Percentiles rank a stretch among this genome's conserved stretches.
Evolutionary conservation across 78 protist genomes (phyloP).

Genomic region (Chrysochromulina parva): DNA sequence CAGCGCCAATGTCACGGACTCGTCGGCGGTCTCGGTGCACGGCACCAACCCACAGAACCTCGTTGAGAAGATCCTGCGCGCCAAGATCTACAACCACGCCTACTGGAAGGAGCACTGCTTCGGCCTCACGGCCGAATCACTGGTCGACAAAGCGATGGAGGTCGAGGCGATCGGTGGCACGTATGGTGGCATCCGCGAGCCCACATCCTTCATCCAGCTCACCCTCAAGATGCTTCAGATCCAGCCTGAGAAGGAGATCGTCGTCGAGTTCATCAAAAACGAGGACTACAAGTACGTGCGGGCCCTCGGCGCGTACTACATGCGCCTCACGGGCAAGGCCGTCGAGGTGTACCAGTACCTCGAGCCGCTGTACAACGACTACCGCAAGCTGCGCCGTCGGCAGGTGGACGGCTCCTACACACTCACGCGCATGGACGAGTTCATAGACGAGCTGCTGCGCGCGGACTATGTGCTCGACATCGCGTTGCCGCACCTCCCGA

Average conservation of each 20-base stretch:
- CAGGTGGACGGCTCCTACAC: neutral
- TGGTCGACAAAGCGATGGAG: constrained; percentile 92
- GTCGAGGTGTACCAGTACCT: constrained; percentile 44
- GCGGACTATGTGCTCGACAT: constrained; percentile 72
- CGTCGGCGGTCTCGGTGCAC: constrained; percentile 25
- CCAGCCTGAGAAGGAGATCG: constrained; percentile 89
- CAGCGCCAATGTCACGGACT: neutral
- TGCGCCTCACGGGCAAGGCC: constrained; percentile 73
- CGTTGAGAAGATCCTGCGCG: constrained; percentile 88
- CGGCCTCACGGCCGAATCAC: constrained; percentile 84
- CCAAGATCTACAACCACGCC: constrained; percentile 67
- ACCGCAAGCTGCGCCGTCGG: constrained; percentile 65
- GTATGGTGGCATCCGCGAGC: constrained; percentile 83
- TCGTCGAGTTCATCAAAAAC: constrained; percentile 84
- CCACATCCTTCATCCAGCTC: constrained; percentile 90
- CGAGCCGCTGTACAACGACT: constrained; percentile 90
- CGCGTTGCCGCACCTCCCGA: constrained; percentile 79
- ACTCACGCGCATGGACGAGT: constrained; percentile 82
- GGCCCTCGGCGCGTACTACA: constrained; percentile 90
- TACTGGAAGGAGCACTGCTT: constrained; percentile 98
- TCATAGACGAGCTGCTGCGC: constrained; percentile 75
- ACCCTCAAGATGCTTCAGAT: constrained; percentile 87
- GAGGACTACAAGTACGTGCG: constrained; percentile 91
- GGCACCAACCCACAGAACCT: constrained; percentile 74
- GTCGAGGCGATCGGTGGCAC: constrained; percentile 84